phyloP scores from a whole-genome alignment of 78 protist genomes.

The Chrysochromulina parva region DNA sequence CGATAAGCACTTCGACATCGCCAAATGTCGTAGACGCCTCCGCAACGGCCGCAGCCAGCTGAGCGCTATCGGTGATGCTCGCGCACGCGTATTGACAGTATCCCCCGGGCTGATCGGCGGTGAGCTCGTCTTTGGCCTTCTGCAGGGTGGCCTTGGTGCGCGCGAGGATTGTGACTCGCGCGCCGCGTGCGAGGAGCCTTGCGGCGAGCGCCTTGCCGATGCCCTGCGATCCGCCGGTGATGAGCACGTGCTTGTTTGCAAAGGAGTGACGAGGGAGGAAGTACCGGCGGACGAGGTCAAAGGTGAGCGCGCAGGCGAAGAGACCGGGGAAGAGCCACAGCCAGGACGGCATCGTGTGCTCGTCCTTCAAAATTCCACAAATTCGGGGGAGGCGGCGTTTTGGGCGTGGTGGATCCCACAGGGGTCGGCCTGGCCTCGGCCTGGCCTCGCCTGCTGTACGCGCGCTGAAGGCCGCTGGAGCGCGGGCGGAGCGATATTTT shows the following conservation, averaged over 20 bases:
- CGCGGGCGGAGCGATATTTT: too few species aligned
- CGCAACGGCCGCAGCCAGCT: not conserved
- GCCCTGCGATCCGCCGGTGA: slow-evolving; percentile 68
- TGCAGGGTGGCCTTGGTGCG: not conserved
- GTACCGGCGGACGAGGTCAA: too few species aligned
- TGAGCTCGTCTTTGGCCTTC: not conserved
- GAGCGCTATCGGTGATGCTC: not conserved
- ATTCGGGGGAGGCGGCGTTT: too few species aligned
- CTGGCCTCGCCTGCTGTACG: too few species aligned
- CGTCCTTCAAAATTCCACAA: too few species aligned
- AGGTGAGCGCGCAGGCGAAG: too few species aligned
- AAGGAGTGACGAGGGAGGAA: not conserved
- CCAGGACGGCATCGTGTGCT: too few species aligned
- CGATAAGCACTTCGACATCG: slow-evolving; percentile 20
- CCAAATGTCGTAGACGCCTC: slow-evolving; percentile 15
- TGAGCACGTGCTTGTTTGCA: slow-evolving; percentile 56
- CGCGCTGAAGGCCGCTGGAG: too few species aligned
- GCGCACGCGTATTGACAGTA: too few species aligned
- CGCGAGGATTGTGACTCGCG: not conserved
- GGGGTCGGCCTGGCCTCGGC: too few species aligned
- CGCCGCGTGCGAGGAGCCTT: not conserved
- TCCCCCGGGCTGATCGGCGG: not conserved
- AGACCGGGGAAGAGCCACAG: too few species aligned
- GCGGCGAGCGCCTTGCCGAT: slow-evolving; percentile 49
- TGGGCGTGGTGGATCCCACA: too few species aligned